Evolutionary conservation across 768 basidiomycete genomes (phyloP), one percentile per base, ranked within the genome.

Genomic region (Coprinopsis marcescibilis): DNA sequence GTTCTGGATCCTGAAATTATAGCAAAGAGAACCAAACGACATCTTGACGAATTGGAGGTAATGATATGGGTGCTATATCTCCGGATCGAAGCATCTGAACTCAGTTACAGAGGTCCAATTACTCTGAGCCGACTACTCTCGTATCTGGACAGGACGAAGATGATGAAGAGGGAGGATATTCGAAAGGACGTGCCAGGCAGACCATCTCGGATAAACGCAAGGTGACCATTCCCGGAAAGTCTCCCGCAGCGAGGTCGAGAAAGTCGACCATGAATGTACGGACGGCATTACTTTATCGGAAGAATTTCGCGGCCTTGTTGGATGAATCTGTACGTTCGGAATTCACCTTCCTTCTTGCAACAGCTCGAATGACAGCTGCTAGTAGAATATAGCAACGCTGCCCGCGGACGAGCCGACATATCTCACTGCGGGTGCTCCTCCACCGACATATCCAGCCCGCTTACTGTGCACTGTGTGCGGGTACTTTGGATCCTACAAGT

Each of bases 401-500:
- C 76, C 80, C 2, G 46, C 76, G 3, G 63, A 66, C 30, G 67
- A 73, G 12, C 78, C 87, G 4, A 81, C 78, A 14, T 92, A 93
- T 68, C 61, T 91, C 49, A 87, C 81, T 15, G 85, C 83, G 12
- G 69, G 64, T 24, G 75, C 81, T 1, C 76, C 81, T 1, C 71
- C 79, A 1, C 67, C 86, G 0, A 62, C 60, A 1, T 77, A 82
- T 48, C 87, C 89, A 4, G 76, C 83, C 6, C 80, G 87, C 33
- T 65, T 79, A 53, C 58, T 92, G 12, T 93, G 90, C 58, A 80
- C 87, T n/a, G 85, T 91, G 20, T 92, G 90, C 55, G 88, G 90
- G 2, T 91, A 87, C 61, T 85, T 78, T 77, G 89, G 86, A 4
- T 69, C 70, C 3, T 92, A 93, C 59, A 82, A 76, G 46, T 93